Base-by-base conservation (phyloP, 345 rosid genomes). In the Dimocarpus longan region DNA sequence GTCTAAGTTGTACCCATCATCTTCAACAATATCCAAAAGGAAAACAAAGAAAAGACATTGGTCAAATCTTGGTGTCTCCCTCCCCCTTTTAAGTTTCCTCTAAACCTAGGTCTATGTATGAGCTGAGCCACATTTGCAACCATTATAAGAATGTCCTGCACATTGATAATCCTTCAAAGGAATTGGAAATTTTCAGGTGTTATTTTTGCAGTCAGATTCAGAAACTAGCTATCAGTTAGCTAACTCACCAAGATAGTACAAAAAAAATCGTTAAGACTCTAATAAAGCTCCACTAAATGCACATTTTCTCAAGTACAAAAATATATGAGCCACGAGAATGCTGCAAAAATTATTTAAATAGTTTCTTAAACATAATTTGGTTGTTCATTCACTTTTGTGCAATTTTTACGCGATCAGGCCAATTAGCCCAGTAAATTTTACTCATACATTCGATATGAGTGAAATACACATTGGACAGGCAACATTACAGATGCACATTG, bases 21-120 rank as follows among this genome's bases (percentile, higher is more conserved):
- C 56, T 50, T 11, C 18, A 50, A 50, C 18, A 50, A 50, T 50
- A 15, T 50, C 5, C 56, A 13, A 50, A 50, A 50, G 10, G 56
- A 50, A 50, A 50, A 50, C 13, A 12, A 50, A 50, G 19, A 50
- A 50, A 8, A 3, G 56, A 50, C 18, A 12, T 50, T 50, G 0
- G 16, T 71, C 63, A 22, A n/a, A 28, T 28, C 16, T 52, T 8
- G 18, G 40, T 28, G 43, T 54, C 62, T 54, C 24, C 40, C 16
- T 70, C 50, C 22, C 56, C 15, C 56, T 32, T 13, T 50, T 50
- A 43, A 68, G 56, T 32, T 68, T 68, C 18, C 72, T 68, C 71
- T 68, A 68, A 19, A 68, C 52, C 52, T 68, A 68, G 56, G 72
- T 68, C 54, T 68, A 43, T 44, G 72, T 43, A 21, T 50, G 56